Percentiles rank a stretch among this genome's conserved stretches.
Conservation (phyloP, 805 yeast species). For the Starmerella bacillaris region DNA sequence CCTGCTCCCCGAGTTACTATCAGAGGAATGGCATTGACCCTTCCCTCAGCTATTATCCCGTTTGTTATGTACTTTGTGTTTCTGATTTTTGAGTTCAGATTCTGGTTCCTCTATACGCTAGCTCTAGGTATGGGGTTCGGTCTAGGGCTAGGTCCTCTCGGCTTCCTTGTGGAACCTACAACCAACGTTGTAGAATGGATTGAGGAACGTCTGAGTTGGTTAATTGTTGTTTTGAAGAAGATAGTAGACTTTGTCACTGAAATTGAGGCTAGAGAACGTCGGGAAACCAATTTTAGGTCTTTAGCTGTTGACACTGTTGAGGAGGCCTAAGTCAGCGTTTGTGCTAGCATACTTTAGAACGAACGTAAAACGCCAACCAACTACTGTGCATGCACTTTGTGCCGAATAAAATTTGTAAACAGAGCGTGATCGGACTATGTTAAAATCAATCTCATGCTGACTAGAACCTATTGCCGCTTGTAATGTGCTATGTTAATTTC, state of each 20-base stretch:
- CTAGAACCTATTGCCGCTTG: no score
- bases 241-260: slow-evolving; percentile 43
- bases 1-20: slow-evolving; percentile 33
- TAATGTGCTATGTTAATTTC: no score
- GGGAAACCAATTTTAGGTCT: slow-evolving; percentile 17
- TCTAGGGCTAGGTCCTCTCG: slow-evolving; percentile 37
- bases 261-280: slow-evolving; percentile 34
- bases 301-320: no score
- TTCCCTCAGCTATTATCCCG: slow-evolving; percentile 10
- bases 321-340: no score
- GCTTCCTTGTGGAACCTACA: slow-evolving; percentile 41
- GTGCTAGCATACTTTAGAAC: no score
- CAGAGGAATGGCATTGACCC: slow-evolving; percentile 2
- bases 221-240: slow-evolving; percentile 37
- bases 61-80: background rate
- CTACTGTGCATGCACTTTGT: no score
- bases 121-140: slow-evolving; percentile 50
- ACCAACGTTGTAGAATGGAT: slow-evolving; percentile 40
- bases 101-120: slow-evolving; percentile 19
- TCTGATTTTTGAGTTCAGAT: background rate
- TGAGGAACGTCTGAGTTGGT: slow-evolving; percentile 35
- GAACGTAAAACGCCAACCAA: no score
- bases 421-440: no score
- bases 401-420: no score
- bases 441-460: no score